phyloP scores from a whole-genome alignment of 2,329 filamentous ascomycete genomes.

The Colletotrichum sp. region DNA sequence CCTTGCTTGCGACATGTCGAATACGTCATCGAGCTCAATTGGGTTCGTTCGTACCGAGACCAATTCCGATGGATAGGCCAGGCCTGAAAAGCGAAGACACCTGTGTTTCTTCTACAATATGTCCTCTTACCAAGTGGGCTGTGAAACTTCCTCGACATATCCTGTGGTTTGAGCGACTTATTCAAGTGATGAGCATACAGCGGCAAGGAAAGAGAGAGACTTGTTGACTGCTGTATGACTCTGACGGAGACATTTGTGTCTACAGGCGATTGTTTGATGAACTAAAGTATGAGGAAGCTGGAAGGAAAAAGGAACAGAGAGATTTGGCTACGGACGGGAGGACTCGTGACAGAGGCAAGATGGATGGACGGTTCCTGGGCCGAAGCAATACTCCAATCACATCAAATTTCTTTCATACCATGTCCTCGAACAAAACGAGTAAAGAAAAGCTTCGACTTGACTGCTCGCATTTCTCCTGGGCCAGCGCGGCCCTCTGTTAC shows the following conservation, averaged over 20 bases:
- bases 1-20: not conserved
- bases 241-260: not conserved
- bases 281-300: not conserved
- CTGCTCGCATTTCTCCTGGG: too few relatives aligned
- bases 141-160: not conserved
- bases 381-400: not conserved
- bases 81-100: not conserved
- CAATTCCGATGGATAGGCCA: not conserved
- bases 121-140: not conserved
- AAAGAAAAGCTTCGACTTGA: not conserved
- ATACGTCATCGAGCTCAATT: not conserved
- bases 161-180: fast-evolving
- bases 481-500: too few relatives aligned
- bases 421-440: not conserved
- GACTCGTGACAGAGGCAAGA: not conserved
- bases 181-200: fast-evolving
- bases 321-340: fast-evolving
- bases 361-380: not conserved
- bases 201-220: not conserved
- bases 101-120: not conserved
- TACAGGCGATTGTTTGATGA: not conserved
- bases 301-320: not conserved
- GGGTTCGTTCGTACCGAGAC: not conserved
- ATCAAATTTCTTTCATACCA: not conserved
- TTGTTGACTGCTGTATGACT: not conserved